A percentile compares a stretch with the other conserved stretches of the same genome.
Conservation (phyloP, 2,329 filamentous ascomycete species). For the Lachnellula subtilissima region DNA sequence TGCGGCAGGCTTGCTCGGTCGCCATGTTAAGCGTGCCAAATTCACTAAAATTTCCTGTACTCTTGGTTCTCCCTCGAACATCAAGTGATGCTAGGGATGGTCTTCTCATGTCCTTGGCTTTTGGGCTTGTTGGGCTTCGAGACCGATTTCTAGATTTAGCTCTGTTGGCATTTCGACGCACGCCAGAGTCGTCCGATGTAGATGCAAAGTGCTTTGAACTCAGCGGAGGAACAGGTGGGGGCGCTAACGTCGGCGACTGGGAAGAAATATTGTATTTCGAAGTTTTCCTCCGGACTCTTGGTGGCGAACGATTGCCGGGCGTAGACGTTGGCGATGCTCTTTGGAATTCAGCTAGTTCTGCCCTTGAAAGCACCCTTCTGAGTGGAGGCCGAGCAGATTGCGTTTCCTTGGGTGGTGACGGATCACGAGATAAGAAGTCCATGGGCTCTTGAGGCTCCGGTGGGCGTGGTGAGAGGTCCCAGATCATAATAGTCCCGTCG, state of each 20-base stretch:
- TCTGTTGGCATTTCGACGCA: slow-evolving; percentile 8
- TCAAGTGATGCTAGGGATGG: slow-evolving; percentile 51
- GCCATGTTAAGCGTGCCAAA: slow-evolving; percentile 56
- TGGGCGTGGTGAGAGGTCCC: slow-evolving; percentile 35
- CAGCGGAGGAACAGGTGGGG: slow-evolving; percentile 22
- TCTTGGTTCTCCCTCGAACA: slow-evolving; percentile 45
- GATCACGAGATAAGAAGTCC: slow-evolving; percentile 19
- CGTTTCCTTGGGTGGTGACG: slow-evolving; percentile 40
- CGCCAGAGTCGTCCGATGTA: slow-evolving; percentile 25
- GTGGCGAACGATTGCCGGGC: slow-evolving; percentile 49
- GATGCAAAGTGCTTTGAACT: slow-evolving; percentile 26
- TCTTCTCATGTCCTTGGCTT: slow-evolving; percentile 35
- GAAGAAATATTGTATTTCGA: slow-evolving; percentile 48
- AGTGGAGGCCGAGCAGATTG: slow-evolving; percentile 66
- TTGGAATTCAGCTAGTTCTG: slow-evolving; percentile 78
- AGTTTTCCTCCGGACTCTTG: slow-evolving; percentile 50
- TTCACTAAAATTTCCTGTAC: slow-evolving; percentile 38
- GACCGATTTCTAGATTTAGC: slow-evolving; percentile 23
- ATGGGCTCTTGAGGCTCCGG: slow-evolving; percentile 18
- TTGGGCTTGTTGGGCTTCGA: slow-evolving; percentile 29
- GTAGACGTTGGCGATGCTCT: slow-evolving; percentile 40
- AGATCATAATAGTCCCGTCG: slow-evolving; percentile 81
- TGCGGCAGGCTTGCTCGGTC: slow-evolving; percentile 60
- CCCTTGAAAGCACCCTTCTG: slow-evolving; percentile 78
- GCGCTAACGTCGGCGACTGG: slow-evolving; percentile 43